phyloP scores from a whole-genome alignment of 2,329 filamentous ascomycete species.

The Coniella lustricola region DNA sequence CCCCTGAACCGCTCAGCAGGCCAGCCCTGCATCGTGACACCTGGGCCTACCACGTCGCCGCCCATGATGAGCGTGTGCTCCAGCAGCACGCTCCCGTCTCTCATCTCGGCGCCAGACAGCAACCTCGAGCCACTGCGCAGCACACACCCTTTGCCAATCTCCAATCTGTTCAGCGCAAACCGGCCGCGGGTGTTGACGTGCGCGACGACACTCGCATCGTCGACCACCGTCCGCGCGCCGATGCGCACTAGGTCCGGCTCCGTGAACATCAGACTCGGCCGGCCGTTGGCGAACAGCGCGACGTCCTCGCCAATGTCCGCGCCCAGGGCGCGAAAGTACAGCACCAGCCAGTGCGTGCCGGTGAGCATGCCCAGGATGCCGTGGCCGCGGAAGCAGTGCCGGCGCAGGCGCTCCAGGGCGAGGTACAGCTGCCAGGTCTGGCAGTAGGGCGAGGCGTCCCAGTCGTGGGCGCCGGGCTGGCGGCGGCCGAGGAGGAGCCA shows the following conservation, averaged over 20 bases:
- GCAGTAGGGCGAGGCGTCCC: conserved; percentile 50
- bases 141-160: conserved; percentile 45
- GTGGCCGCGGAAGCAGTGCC: conserved; percentile 41
- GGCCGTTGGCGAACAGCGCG: conserved; percentile 46
- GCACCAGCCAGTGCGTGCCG: conserved; percentile 43
- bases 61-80: conserved; percentile 53
- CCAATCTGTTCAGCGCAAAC: conserved; percentile 46
- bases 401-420: conserved; percentile 42
- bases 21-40: conserved; percentile 48
- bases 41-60: conserved; percentile 46
- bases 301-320: conserved; percentile 48
- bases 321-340: conserved; percentile 48
- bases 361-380: conserved; percentile 47
- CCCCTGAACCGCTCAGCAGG: conserved; percentile 37
- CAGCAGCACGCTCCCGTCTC: conserved; percentile 43
- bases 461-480: conserved; percentile 46
- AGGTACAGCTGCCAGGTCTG: conserved; percentile 52
- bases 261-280: conserved; percentile 46
- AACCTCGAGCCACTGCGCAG: conserved; percentile 44
- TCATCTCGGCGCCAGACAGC: conserved; percentile 47
- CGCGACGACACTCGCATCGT: conserved; percentile 48
- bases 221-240: conserved; percentile 45
- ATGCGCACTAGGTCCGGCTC: conserved; percentile 49
- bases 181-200: conserved; percentile 52
- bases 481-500: conserved; percentile 46